phyloP scores from a whole-genome alignment of 2,329 filamentous ascomycete species.

The Colletotrichum chrysophilum region DNA sequence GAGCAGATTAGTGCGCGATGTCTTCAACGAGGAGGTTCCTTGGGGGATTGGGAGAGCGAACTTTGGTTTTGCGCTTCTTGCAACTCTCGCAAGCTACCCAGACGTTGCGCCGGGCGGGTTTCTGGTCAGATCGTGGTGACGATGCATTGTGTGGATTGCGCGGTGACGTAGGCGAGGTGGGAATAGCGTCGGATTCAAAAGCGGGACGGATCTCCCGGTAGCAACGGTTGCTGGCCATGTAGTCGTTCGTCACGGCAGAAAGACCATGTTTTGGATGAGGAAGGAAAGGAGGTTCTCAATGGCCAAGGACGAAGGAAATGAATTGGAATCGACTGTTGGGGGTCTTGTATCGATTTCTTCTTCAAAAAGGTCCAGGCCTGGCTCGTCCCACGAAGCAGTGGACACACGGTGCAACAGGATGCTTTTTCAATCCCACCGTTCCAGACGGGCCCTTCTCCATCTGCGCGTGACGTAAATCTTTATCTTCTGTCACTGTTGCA shows the following conservation, averaged over 20 bases:
- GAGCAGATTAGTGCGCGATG: not conserved
- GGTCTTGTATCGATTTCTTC: not conserved
- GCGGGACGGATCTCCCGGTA: slow-evolving; percentile 6
- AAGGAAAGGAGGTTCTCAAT: not conserved
- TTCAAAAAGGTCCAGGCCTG: not conserved
- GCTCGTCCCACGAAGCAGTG: not conserved
- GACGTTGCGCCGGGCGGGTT: not conserved
- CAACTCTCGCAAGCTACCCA: slow-evolving; percentile 2
- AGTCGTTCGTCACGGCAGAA: not conserved
- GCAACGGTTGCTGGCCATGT: not conserved
- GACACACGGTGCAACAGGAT: not conserved
- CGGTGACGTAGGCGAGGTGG: not conserved
- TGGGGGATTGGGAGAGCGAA: not conserved
- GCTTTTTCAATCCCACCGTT: not conserved
- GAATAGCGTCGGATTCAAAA: not conserved
- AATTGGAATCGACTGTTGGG: not conserved
- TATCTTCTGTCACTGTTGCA: not conserved
- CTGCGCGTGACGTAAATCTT: not conserved
- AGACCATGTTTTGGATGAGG: not conserved
- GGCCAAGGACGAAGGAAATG: not conserved
- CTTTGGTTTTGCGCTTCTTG: slow-evolving; percentile 3
- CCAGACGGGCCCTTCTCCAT: not conserved
- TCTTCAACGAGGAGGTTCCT: not conserved
- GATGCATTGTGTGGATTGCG: not conserved
- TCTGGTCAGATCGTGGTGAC: not conserved